Conservation (phyloP, 345 rosid species). For the Camelina neglecta region DNA sequence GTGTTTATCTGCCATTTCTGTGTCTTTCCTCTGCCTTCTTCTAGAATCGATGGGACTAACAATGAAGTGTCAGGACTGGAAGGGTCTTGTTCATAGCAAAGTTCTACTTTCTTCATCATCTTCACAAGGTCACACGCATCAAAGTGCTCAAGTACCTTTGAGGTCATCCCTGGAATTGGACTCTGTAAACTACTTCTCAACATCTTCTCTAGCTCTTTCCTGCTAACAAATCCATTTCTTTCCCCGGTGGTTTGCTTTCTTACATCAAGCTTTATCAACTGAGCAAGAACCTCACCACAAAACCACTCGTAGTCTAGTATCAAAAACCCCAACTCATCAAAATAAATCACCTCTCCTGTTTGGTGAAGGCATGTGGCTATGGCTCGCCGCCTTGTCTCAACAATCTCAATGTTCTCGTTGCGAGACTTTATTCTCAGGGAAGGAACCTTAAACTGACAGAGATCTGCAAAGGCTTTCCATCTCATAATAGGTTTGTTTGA, state of each 20-base stretch:
- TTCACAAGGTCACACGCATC: slow-evolving; percentile 69
- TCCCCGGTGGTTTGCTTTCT: slow-evolving; percentile 62
- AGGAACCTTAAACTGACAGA: slow-evolving; percentile 87
- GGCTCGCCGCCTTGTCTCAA: slow-evolving; percentile 78
- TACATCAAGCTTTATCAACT: slow-evolving; percentile 71
- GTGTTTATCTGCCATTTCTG: slow-evolving; percentile 77
- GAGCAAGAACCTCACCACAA: slow-evolving; percentile 79
- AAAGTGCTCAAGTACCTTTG: slow-evolving; percentile 78
- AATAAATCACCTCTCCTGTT: slow-evolving; percentile 82
- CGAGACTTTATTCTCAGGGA: slow-evolving; percentile 76
- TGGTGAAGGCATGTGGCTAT: slow-evolving; percentile 92
- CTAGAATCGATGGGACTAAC: slow-evolving; percentile 87
- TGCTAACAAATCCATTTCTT: slow-evolving; percentile 69
- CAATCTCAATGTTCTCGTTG: slow-evolving; percentile 59
- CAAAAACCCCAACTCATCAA: slow-evolving; percentile 70
- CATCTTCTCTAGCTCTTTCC: slow-evolving; percentile 76
- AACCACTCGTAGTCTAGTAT: slow-evolving; percentile 92
- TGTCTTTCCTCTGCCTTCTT: slow-evolving; percentile 87
- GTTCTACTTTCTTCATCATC: slow-evolving; percentile 89
- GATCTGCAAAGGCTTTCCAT: slow-evolving; percentile 86
- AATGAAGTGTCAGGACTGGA: slow-evolving; percentile 70
- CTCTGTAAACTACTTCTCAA: slow-evolving; percentile 75
- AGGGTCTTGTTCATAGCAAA: slow-evolving; percentile 81
- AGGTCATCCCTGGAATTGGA: slow-evolving; percentile 87
- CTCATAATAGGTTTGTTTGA: slow-evolving; percentile 77